These are phyloP conservation scores for Trichoderma sp. DNA, from an alignment of 2,329 filamentous ascomycete species.

Conservation along the genomic window DNA sequence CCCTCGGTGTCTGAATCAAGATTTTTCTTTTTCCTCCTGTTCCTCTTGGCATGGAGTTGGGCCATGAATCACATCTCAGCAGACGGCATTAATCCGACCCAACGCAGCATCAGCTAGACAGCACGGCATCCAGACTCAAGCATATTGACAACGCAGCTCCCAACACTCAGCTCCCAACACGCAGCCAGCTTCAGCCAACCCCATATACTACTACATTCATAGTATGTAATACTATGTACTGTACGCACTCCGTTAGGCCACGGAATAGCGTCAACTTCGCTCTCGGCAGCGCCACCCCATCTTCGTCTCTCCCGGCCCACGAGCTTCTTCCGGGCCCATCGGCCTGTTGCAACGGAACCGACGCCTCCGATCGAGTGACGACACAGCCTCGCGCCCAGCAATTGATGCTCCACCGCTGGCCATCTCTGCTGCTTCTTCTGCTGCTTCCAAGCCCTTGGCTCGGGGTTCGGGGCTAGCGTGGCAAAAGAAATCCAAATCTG, in stretches of 20 bases:
- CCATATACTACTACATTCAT: too few species aligned
- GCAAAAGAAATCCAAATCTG: background rate
- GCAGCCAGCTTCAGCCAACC: too few species aligned
- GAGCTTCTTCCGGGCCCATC: conserved; percentile 7
- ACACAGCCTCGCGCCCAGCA: background rate
- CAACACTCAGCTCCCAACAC: too few species aligned
- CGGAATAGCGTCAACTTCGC: background rate
- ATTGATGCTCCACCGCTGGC: background rate
- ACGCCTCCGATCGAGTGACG: conserved; percentile 12
- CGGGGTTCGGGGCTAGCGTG: conserved; percentile 9
- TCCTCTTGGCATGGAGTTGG: background rate
- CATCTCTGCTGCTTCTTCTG: background rate
- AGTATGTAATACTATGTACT: too few species aligned
- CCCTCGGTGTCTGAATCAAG: background rate
- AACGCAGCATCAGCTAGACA: too few species aligned
- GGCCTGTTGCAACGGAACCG: conserved; percentile 4
- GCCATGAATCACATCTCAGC: background rate
- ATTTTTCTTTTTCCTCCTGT: background rate
- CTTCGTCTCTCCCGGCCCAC: conserved; percentile 12
- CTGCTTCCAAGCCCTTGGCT: conserved; percentile 1
- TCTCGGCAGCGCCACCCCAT: background rate
- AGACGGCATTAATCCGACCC: background rate
- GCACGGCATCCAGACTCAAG: too few species aligned
- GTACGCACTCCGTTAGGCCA: background rate
- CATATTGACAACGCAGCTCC: too few species aligned